Conservation (phyloP, 1,284 basidiomycete genomes). For the Mycena citricolor region DNA sequence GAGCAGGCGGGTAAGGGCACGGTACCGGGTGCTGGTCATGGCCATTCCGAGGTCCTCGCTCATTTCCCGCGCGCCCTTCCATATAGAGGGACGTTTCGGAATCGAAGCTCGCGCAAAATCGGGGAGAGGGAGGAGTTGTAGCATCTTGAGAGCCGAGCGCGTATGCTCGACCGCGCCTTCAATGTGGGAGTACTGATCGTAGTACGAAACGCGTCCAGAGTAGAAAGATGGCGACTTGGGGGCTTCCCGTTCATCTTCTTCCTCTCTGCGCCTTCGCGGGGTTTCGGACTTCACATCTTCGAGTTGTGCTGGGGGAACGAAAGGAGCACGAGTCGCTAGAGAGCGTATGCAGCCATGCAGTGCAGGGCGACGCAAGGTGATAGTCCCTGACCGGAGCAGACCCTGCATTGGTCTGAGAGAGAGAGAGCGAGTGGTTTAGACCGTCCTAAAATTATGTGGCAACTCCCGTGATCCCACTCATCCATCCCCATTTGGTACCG, state of each 20-base stretch:
- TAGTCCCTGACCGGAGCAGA: slow-evolving; percentile 29
- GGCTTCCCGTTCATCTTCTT: slow-evolving; percentile 13
- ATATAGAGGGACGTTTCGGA: slow-evolving; percentile 59
- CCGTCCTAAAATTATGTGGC: not conserved
- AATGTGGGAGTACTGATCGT: slow-evolving; percentile 71
- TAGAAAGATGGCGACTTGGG: slow-evolving; percentile 76
- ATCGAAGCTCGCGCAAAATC: slow-evolving; percentile 63
- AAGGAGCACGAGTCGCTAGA: slow-evolving; percentile 28
- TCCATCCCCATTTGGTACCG: not conserved
- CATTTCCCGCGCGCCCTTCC: slow-evolving; percentile 69
- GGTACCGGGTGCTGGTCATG: slow-evolving; percentile 75
- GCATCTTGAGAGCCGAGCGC: slow-evolving; percentile 58
- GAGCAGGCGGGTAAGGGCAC: slow-evolving; percentile 64
- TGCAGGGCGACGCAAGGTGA: slow-evolving; percentile 15
- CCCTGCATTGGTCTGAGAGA: slow-evolving; percentile 29
- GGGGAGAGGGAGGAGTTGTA: slow-evolving; percentile 79
- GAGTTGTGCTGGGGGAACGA: slow-evolving; percentile 34
- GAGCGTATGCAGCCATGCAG: slow-evolving; percentile 24
- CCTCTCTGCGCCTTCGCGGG: not conserved
- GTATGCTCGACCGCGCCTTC: slow-evolving; percentile 64
- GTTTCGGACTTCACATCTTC: not conserved
- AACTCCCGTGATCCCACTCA: not conserved
- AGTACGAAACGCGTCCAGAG: slow-evolving; percentile 80
- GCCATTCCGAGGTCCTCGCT: slow-evolving; percentile 54
- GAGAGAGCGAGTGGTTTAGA: not conserved